Evolutionary conservation across 2,329 filamentous ascomycete genomes (phyloP), one percentile per base, ranked within the genome.

Genomic region (Pyrenophora graminea): DNA sequence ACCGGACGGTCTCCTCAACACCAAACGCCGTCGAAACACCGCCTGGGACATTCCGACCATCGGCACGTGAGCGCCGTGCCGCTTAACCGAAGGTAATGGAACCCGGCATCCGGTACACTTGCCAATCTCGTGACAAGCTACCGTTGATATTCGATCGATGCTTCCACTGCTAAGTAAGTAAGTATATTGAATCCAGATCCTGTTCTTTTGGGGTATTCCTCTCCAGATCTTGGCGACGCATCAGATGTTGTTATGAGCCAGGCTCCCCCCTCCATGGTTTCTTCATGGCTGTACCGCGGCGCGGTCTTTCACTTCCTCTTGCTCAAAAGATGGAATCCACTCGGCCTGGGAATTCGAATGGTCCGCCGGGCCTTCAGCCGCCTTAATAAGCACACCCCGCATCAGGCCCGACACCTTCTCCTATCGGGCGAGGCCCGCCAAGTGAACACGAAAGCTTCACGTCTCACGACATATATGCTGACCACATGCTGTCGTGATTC

Each of bases 11-110:
- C 21, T 30, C n/a, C 5, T 33, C 17, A 48, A 21, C 31, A 48
- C 45, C 45, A 48, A 48, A 23, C 45, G 38, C 45, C 39, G 36
- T 46, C 46, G 37, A 38, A 48, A 37, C 46, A 44, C 39, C 4
- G 21, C 30, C 39, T 21, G 33, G 39, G 46, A 23, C 33, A 32
- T 39, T 38, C 33, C 39, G 39, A 40, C 32, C 39, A 44, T 44
- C 46, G 39, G 39, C 17, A 42, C 9, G 9, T n/a, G 17, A 6
- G 15, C 38, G 19, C 6, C 34, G 49, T 52, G 45, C 49, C 49
- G 49, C 32, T 17, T 41, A 52, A 25, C 49, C 49, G 45, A 36
- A 34, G 42, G 39, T 21, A 19, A 25, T 30, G 27, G 27, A 38
- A 31, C 45, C 45, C 38, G 6, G 10, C 21, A 21, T 33, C 38